phyloP scores from a whole-genome alignment of 1,284 basidiomycete species.

The Polyporus tsugae region DNA sequence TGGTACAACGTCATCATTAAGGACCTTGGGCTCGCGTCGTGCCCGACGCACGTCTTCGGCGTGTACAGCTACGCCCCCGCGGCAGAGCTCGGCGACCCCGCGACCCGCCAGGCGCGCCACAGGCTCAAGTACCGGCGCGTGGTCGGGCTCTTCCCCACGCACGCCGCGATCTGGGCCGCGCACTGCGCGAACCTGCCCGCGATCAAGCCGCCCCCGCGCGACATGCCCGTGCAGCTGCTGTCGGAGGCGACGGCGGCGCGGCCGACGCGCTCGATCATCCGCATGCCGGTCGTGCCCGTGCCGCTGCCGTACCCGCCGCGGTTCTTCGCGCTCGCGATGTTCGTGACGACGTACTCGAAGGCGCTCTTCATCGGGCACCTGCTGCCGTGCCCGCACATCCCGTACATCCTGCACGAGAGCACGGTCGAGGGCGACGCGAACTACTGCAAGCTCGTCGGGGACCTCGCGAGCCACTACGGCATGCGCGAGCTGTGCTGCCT shows the following conservation, averaged over 20 bases:
- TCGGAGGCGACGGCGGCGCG: slow-evolving; percentile 7
- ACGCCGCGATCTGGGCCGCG: slow-evolving; percentile 34
- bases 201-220: slow-evolving; percentile 17
- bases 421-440: background rate
- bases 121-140: slow-evolving; percentile 12
- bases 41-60: slow-evolving; percentile 35
- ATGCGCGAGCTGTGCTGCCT: slow-evolving; percentile 17
- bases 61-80: slow-evolving; percentile 23
- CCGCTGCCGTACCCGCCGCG: slow-evolving; percentile 28
- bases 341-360: slow-evolving; percentile 29
- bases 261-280: slow-evolving; percentile 15
- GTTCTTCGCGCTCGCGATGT: slow-evolving; percentile 29
- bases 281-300: slow-evolving; percentile 34
- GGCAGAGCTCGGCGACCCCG: slow-evolving; percentile 9
- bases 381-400: slow-evolving; percentile 15
- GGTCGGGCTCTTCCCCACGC: slow-evolving; percentile 33
- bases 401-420: slow-evolving; percentile 3
- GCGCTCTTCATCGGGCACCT: slow-evolving; percentile 21
- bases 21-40: slow-evolving; percentile 29
- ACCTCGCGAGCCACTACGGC: slow-evolving; percentile 10
- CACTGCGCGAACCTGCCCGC: slow-evolving; percentile 33
- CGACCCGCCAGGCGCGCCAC: slow-evolving; percentile 11
- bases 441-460: slow-evolving; percentile 2
- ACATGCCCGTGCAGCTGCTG: slow-evolving; percentile 12
- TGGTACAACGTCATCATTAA: slow-evolving; percentile 31